Evolutionary conservation across 371 early-diverging fungal species (phyloP), one percentile per base, ranked within the genome.

Genomic region (Mucor velutinosus): DNA sequence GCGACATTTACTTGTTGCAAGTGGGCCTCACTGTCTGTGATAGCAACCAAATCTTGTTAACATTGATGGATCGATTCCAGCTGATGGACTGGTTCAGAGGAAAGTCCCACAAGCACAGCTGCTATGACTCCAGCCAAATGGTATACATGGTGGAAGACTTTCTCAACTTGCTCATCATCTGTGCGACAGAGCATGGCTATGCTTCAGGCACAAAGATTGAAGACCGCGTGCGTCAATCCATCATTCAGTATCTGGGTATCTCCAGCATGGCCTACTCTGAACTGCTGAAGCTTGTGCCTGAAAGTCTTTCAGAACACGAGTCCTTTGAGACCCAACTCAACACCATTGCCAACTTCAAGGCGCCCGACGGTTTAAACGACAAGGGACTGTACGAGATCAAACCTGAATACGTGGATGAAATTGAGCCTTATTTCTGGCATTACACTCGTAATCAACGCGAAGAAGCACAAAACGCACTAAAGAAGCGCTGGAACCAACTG

Each of bases 341-440:
- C 27, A 74, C 86, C 47, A 76, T 97, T 25, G 88, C 97, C n/a
- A 86, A 80, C 55, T 96, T 89, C 78, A 92, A 91, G 30, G 86
- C 90, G 3, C 98, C 97, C 0, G 92, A 92, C 33, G 91, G 93
- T 19, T 76, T 91, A 23, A 86, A 85, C 51, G 97, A 97, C 67
- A 84, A 87, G 61, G 99, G 98, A 0, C 61, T 88, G 15, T 97
- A 97, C 76, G 94, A 93, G 66, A 90, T 98, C 39, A 92, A 93
- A 64, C 91, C 92, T 17, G 91, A 94, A 75, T 92, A 80, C 67
- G 88, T 90, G 69, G 86, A 85, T 39, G 92, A 95, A 35, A 92
- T 96, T 11, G 93, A 97, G 62, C 95, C 96, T 6, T 96, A 94
- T 83, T 97, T 92, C 77, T 93, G 93, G 79, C 95, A 96, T 69